Evolutionary conservation across 108 stramenopile genomes (phyloP).

Genomic region (Skeletonema costatum): DNA sequence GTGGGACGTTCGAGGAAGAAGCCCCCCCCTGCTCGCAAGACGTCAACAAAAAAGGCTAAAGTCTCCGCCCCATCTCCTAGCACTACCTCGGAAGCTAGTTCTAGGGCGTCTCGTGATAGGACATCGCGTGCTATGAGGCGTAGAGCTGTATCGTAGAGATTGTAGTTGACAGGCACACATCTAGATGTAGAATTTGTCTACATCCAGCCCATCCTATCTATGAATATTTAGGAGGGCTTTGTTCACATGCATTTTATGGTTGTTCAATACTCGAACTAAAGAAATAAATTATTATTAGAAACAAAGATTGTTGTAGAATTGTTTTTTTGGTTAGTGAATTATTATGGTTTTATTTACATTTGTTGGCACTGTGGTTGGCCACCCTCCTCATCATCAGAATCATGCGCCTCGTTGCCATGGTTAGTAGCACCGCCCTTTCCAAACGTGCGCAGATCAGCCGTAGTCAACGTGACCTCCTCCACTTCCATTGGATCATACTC

Average conservation of each 20-base stretch:
- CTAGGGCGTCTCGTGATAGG: constrained; percentile 1
- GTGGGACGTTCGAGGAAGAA: constrained; percentile 13
- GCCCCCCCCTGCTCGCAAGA: constrained; percentile 7
- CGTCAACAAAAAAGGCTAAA: constrained; percentile 7
- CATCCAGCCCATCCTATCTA: not conserved
- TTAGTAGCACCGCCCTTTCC: constrained; percentile 85
- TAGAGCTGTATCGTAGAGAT: constrained; percentile 2
- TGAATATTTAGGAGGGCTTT: constrained; percentile 6
- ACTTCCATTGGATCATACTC: constrained; percentile 89
- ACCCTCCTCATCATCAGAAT: constrained; percentile 84
- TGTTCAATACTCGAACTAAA: not conserved
- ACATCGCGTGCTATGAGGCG: not conserved
- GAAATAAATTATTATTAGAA: not conserved
- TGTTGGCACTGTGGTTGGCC: constrained; percentile 87
- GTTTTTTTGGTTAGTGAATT: not conserved
- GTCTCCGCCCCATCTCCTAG: constrained; percentile 19
- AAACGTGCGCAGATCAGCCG: constrained; percentile 88
- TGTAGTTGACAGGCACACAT: not conserved
- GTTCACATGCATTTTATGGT: constrained; percentile 15
- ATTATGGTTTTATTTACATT: constrained; percentile 53
- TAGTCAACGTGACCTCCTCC: constrained; percentile 85
- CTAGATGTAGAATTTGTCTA: not conserved
- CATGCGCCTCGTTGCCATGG: constrained; percentile 59
- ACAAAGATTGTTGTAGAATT: not conserved
- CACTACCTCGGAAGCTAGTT: constrained; percentile 31